Conservation (phyloP, 139 green algal species). For the Deuterostichococcus epilithicus region DNA sequence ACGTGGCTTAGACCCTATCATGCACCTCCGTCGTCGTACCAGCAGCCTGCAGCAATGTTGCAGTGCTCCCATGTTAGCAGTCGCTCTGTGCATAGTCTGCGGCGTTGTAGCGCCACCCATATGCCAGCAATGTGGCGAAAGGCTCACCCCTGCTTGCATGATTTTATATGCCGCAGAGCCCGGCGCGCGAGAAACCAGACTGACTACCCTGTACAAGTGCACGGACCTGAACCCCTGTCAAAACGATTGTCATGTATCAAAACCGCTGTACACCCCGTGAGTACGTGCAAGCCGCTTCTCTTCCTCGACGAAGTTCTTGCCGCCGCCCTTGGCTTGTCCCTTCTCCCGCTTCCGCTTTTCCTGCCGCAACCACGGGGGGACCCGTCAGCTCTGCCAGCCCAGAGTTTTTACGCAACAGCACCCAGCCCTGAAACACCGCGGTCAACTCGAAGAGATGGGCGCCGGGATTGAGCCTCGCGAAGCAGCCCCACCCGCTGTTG, state of each 20-base stretch:
- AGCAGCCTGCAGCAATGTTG: too few species aligned
- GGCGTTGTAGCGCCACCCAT: too few species aligned
- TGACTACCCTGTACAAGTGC: too few species aligned
- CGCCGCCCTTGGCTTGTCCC: constrained; percentile 25
- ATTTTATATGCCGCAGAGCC: too few species aligned
- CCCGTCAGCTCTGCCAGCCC: neutral
- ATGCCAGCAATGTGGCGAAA: too few species aligned
- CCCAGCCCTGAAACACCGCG: neutral
- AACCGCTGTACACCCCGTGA: constrained; percentile 45
- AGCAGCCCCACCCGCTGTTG: constrained; percentile 42
- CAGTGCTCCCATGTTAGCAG: too few species aligned
- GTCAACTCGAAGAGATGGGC: neutral
- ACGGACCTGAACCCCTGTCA: too few species aligned
- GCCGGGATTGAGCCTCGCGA: neutral
- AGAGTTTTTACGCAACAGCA: neutral
- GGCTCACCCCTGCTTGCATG: too few species aligned
- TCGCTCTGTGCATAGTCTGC: too few species aligned
- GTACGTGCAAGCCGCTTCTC: constrained; percentile 55
- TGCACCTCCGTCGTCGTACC: too few species aligned
- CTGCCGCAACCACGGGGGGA: constrained; percentile 28
- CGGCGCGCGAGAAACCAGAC: too few species aligned
- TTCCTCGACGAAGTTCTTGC: constrained; percentile 68
- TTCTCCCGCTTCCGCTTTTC: constrained; percentile 67
- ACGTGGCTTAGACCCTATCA: too few species aligned
- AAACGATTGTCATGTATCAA: constrained; percentile 40